Conservation (phyloP, 202 grass and related monocot species). For the Setaria viridis region DNA sequence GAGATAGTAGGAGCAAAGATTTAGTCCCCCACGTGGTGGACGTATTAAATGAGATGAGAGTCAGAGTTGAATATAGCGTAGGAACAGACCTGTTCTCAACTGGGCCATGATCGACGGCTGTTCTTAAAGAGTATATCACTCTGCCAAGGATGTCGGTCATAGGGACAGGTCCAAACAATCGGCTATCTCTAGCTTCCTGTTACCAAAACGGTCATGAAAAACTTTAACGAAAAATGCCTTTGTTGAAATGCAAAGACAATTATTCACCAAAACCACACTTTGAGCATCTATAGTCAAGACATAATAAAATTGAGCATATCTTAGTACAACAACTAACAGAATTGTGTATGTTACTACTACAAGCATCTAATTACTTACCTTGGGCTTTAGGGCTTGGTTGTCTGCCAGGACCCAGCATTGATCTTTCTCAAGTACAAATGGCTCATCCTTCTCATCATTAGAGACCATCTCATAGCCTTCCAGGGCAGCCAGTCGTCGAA, state of each 20-base stretch:
- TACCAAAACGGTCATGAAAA: conserved; percentile 19
- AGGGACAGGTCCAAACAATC: conserved; percentile 90
- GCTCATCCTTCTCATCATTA: conserved; percentile 81
- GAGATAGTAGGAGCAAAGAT: conserved; percentile 24
- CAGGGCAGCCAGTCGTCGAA: conserved; percentile 80
- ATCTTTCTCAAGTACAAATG: conserved; percentile 87
- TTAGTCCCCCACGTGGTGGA: conserved; percentile 18
- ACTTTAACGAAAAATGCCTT: background rate
- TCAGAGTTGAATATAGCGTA: background rate
- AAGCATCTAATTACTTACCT: conserved; percentile 54
- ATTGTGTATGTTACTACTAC: background rate
- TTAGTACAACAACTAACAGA: conserved; percentile 6
- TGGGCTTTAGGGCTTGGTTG: conserved; percentile 75
- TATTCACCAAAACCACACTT: background rate
- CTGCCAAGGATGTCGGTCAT: conserved; percentile 85
- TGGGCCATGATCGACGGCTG: conserved; percentile 83
- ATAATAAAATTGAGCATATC: background rate
- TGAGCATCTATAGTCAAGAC: background rate
- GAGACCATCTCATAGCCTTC: conserved; percentile 95
- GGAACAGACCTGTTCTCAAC: conserved; percentile 79
- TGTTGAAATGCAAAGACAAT: conserved; percentile 13
- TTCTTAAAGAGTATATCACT: conserved; percentile 86
- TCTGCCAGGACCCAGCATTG: conserved; percentile 96
- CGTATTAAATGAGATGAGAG: background rate
- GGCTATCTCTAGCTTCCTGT: conserved; percentile 97